Evolutionary conservation across 345 rosid genomes (phyloP).

Genomic region (Viola odorata): DNA sequence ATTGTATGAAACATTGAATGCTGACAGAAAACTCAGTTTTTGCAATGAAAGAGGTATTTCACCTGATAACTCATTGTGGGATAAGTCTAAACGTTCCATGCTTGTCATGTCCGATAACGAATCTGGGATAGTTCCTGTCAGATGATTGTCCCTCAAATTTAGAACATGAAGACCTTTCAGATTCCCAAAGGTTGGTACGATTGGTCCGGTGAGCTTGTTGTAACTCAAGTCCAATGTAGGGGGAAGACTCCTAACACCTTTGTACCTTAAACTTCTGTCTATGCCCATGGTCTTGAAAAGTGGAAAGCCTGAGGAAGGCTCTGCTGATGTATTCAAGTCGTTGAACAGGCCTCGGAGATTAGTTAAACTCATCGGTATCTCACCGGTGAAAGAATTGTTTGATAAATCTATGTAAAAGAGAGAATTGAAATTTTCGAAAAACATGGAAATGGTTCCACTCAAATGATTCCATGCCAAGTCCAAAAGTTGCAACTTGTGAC

Average conservation of each 20-base stretch:
- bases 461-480: conserved; percentile 22
- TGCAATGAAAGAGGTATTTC: conserved; percentile 22
- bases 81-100: conserved; percentile 20
- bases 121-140: conserved; percentile 19
- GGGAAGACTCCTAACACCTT: conserved; percentile 7
- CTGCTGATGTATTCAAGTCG: background rate
- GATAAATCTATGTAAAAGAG: conserved; percentile 31
- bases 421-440: conserved; percentile 10
- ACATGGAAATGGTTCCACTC: conserved; percentile 12
- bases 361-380: conserved; percentile 24
- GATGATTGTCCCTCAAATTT: background rate
- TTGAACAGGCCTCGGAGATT: conserved; percentile 9
- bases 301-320: background rate
- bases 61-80: conserved; percentile 19
- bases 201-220: conserved; percentile 19
- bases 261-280: conserved; percentile 5
- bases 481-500: conserved; percentile 10
- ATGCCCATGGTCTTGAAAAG: background rate
- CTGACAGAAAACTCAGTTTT: conserved; percentile 17
- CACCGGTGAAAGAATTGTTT: conserved; percentile 29
- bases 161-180: conserved; percentile 20
- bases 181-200: conserved; percentile 22
- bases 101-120: conserved; percentile 15
- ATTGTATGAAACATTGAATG: conserved; percentile 26
- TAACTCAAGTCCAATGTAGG: conserved; percentile 20